Evolutionary conservation across 208 protist genomes (phyloP).

Genomic region (Herpetomonas tarakana): DNA sequence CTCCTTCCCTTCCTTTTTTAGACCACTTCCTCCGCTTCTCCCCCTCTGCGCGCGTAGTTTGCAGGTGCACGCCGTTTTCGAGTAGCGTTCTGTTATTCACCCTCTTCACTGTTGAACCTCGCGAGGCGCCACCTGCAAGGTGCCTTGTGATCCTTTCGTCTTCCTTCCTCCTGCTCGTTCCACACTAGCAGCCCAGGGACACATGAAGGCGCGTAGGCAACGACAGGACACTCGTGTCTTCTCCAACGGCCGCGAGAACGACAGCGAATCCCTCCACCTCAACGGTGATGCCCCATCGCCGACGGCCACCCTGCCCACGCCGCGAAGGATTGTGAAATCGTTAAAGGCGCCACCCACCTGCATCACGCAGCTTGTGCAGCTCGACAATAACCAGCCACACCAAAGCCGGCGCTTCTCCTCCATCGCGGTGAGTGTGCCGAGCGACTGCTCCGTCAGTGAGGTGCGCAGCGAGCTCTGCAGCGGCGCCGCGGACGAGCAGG

Average conservation of each 20-base stretch:
- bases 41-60: too few relatives aligned
- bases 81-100: too few relatives aligned
- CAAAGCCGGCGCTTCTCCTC: slow-evolving; percentile 27
- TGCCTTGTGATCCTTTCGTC: too few relatives aligned
- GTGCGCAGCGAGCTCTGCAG: slow-evolving; percentile 56
- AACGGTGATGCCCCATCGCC: not conserved
- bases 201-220: not conserved
- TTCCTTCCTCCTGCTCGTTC: too few relatives aligned
- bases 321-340: slow-evolving; percentile 58
- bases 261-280: not conserved
- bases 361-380: slow-evolving; percentile 57
- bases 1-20: slow-evolving; percentile 1
- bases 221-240: not conserved
- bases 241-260: not conserved
- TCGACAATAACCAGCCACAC: slow-evolving; percentile 30
- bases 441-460: slow-evolving; percentile 55
- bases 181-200: too few relatives aligned
- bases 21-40: too few relatives aligned
- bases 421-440: slow-evolving; percentile 32
- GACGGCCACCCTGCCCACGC: slow-evolving; percentile 10
- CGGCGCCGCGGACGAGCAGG: slow-evolving; percentile 22
- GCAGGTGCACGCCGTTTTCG: too few relatives aligned
- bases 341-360: slow-evolving; percentile 34
- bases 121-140: too few relatives aligned
- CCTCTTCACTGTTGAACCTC: too few relatives aligned